Evolutionary conservation across 768 basidiomycete species (phyloP).

Genomic region (Leucogyrophana mollusca): DNA sequence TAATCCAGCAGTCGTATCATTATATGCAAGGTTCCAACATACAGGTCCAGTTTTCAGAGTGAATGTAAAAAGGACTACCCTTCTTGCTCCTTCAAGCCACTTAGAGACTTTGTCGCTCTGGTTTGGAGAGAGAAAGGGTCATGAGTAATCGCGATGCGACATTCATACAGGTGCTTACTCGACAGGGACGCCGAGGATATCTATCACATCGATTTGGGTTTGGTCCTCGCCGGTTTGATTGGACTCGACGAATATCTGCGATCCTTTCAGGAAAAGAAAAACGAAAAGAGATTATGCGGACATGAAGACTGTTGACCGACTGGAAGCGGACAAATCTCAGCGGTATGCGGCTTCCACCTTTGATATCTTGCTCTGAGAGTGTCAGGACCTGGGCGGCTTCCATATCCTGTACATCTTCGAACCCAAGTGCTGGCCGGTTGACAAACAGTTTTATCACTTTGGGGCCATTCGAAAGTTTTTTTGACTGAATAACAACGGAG

Average conservation of each 20-base stretch:
- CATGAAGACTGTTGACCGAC: constrained; percentile 63
- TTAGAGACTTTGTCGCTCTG: constrained; percentile 38
- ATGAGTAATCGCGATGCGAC: not conserved
- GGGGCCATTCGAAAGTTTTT: constrained; percentile 46
- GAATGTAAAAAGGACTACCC: constrained; percentile 14
- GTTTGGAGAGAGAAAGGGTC: not conserved
- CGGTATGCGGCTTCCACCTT: constrained; percentile 43
- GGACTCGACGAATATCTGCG: constrained; percentile 65
- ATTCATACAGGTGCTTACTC: constrained; percentile 41
- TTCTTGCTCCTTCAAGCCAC: constrained; percentile 35
- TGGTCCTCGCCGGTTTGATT: constrained; percentile 65
- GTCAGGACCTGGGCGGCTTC: constrained; percentile 57
- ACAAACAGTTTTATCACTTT: constrained; percentile 59
- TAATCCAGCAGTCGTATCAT: too few species aligned
- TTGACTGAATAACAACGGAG: constrained; percentile 51
- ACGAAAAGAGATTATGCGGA: constrained; percentile 20
- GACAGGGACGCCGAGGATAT: constrained; percentile 58
- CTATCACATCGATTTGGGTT: constrained; percentile 67
- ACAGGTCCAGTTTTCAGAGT: too few species aligned
- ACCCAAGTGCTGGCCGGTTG: constrained; percentile 60
- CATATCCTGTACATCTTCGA: constrained; percentile 62
- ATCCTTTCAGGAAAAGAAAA: not conserved
- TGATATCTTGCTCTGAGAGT: constrained; percentile 47
- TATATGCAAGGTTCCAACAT: too few species aligned
- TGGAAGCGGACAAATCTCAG: constrained; percentile 72